Evolutionary conservation across 208 protist genomes (phyloP).

Genomic region (Wallacemonas rigidus): DNA sequence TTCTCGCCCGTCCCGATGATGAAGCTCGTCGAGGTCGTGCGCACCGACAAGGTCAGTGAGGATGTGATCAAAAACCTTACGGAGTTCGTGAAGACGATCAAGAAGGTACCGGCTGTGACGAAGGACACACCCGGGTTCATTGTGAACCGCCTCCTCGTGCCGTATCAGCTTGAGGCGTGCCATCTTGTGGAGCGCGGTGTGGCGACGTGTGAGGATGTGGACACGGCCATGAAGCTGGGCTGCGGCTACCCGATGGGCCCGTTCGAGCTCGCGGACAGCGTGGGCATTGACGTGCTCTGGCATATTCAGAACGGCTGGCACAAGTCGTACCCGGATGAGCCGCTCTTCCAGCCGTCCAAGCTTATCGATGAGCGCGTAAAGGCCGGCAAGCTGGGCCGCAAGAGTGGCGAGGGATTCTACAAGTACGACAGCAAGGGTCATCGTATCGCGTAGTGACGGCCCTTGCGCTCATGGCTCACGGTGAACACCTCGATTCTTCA

Average conservation of each 20-base stretch:
- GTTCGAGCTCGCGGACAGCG: slow-evolving; percentile 77
- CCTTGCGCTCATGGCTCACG: too few relatives aligned
- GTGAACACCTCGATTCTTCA: too few relatives aligned
- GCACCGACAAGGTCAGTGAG: slow-evolving; percentile 47
- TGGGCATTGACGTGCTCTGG: slow-evolving; percentile 76
- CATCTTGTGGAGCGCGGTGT: slow-evolving; percentile 82
- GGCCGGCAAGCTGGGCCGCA: slow-evolving; percentile 80
- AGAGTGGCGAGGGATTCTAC: slow-evolving; percentile 91
- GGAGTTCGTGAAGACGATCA: slow-evolving; percentile 51
- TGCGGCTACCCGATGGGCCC: slow-evolving; percentile 92
- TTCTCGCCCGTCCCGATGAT: slow-evolving; percentile 92
- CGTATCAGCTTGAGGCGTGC: slow-evolving; percentile 77
- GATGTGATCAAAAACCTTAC: slow-evolving; percentile 46
- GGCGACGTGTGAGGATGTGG: slow-evolving; percentile 75
- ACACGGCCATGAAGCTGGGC: slow-evolving; percentile 89
- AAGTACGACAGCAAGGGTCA: slow-evolving; percentile 13
- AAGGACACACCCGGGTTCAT: slow-evolving; percentile 91
- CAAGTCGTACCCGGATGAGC: slow-evolving; percentile 53
- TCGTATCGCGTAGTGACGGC: background rate
- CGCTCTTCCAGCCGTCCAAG: slow-evolving; percentile 60
- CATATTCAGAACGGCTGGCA: slow-evolving; percentile 73
- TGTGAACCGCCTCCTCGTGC: slow-evolving; percentile 90
- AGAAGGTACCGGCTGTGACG: slow-evolving; percentile 66
- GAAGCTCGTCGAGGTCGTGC: slow-evolving; percentile 91
- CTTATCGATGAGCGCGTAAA: slow-evolving; percentile 61